phyloP scores from a whole-genome alignment of 1,139 yeast species.

The Suhomyces coccinellae region DNA sequence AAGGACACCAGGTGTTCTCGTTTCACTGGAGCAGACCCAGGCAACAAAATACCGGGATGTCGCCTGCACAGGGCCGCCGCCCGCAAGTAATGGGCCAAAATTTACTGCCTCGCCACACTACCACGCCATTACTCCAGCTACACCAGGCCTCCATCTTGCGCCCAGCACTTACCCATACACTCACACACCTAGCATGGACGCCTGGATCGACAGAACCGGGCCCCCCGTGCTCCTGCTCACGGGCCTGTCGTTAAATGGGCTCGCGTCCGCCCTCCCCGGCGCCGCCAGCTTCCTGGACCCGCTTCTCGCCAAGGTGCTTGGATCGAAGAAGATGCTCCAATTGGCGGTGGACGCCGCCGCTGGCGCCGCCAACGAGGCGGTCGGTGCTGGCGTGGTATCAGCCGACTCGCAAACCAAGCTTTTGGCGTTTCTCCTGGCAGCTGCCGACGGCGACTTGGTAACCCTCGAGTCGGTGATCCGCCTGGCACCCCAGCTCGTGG shows the following conservation, averaged over 20 bases:
- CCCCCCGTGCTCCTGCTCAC: constrained; percentile 12
- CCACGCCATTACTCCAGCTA: no score
- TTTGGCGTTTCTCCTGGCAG: constrained; percentile 33
- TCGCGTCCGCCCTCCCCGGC: constrained; percentile 16
- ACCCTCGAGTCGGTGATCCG: constrained; percentile 40
- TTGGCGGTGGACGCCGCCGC: constrained; percentile 8
- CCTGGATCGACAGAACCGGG: constrained; percentile 18
- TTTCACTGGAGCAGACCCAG: background rate
- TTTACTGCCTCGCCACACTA: constrained; percentile 2
- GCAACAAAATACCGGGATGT: no score
- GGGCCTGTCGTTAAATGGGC: constrained; percentile 5
- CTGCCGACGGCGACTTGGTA: constrained; percentile 53
- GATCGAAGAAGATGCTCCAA: constrained; percentile 36
- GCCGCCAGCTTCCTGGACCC: constrained; percentile 39
- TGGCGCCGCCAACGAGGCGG: constrained; percentile 3
- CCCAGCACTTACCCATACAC: background rate
- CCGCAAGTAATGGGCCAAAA: background rate
- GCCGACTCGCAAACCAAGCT: constrained; percentile 14
- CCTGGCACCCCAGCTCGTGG: constrained; percentile 32
- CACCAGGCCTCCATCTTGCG: no score
- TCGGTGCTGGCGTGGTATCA: constrained; percentile 11
- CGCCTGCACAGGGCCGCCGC: no score
- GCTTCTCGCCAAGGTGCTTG: constrained; percentile 41
- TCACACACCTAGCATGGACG: constrained; percentile 15
- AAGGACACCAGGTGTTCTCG: background rate